Evolutionary conservation across 768 basidiomycete species (phyloP), one percentile per base, ranked within the genome.

Genomic region (Boletellus sp.): DNA sequence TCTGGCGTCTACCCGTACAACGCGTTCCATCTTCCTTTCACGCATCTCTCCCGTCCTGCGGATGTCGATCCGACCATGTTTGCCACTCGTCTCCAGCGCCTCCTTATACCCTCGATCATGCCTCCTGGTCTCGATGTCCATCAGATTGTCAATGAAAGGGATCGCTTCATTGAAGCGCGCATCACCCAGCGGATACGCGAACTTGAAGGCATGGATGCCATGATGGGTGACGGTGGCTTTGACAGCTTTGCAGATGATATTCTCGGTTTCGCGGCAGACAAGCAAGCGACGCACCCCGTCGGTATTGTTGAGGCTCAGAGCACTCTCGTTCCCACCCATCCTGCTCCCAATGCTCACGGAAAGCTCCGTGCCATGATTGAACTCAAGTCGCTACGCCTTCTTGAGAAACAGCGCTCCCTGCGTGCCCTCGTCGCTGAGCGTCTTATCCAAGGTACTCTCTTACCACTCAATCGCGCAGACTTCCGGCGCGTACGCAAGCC

Each of bases 1-100:
- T 93, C 91, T 0, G 80, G 82, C 35, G 84, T 94, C 51, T 93
- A 94, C 60, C 94, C 94, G 3, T 94, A 94, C 74, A 95, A 95
- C 66, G 85, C 94, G 17, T 94, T 83, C 64, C 77, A 80, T 24
- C 82, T 93, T 59, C 94, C 94, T 12, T 87, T 94, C 65, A 75
- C 84, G 3, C 85, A 90, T 54, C 80, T 90, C 55, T 84, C 85
- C 52, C 83, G 87, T 34, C 73, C 78, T 22, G 55, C 79, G 26
- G 80, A 82, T 45, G 75, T 72, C 43, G 82, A 83, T 61, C 83
- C 84, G 13, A 69, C 75, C 37, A 70, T 83, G 49, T 84, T 81
- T 57, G 81, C 84, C 1, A 86, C 85, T 24, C 84, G 85, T 31
- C 74, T 90, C 24, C 89, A 91, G 61, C 79, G 88, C 3, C 78